phyloP scores from a whole-genome alignment of 208 protist genomes.

The Leishmania tropica region DNA sequence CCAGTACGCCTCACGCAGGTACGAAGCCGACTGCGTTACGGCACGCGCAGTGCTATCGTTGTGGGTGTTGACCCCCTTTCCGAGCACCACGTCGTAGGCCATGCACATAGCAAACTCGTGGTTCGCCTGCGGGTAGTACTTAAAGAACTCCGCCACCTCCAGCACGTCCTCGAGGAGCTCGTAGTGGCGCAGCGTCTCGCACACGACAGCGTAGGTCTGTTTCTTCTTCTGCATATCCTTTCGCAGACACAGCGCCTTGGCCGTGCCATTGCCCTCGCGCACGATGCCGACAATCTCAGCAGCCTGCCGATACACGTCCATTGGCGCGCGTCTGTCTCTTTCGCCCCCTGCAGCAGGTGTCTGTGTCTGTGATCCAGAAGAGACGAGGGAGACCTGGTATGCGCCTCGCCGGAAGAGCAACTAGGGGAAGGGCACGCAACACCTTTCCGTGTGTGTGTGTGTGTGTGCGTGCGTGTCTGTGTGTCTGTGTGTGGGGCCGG shows the following conservation, averaged over 20 bases:
- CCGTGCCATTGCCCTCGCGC: conserved; percentile 75
- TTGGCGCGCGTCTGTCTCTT: conserved; percentile 3
- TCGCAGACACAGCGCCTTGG: conserved; percentile 90
- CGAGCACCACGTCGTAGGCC: conserved; percentile 87
- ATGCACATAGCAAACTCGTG: conserved; percentile 80
- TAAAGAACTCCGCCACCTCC: conserved; percentile 78
- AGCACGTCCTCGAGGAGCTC: conserved; percentile 89
- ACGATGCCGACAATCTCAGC: conserved; percentile 76
- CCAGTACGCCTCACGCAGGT: conserved; percentile 84
- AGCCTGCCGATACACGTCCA: conserved; percentile 93
- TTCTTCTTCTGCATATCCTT: conserved; percentile 94
- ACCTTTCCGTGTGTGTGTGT: neutral
- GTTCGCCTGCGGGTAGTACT: conserved; percentile 81
- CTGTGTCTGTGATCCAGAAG: neutral
- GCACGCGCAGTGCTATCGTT: conserved; percentile 82
- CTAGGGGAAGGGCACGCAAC: neutral
- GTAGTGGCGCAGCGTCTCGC: conserved; percentile 88
- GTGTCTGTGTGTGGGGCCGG: neutral
- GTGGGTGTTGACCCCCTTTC: conserved; percentile 87
- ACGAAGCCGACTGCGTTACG: conserved; percentile 65
- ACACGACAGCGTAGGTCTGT: conserved; percentile 92
- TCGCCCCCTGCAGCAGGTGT: neutral
- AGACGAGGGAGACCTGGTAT: neutral
- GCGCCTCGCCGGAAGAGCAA: neutral
- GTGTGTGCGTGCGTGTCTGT: too few relatives aligned